Evolutionary conservation across 2,329 filamentous ascomycete species (phyloP).

Genomic region (Kalaharituber pfeilii): DNA sequence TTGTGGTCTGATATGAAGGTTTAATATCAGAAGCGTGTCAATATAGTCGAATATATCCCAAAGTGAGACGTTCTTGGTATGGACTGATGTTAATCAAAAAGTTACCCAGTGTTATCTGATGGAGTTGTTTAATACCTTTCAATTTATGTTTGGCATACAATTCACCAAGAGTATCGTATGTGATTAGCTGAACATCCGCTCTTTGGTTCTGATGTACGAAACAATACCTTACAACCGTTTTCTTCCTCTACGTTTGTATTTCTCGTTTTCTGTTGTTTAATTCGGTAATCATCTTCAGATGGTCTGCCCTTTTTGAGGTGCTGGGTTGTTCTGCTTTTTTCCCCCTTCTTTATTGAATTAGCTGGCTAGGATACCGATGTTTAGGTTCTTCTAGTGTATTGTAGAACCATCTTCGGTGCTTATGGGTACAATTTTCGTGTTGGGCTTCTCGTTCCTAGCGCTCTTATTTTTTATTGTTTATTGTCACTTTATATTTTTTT

Average conservation of each 20-base stretch:
- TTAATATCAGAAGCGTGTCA: too few relatives aligned
- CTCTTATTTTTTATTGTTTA: slow-evolving; percentile 5
- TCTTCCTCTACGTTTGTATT: background rate
- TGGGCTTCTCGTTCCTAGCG: slow-evolving; percentile 2
- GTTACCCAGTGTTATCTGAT: background rate
- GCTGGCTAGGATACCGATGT: too few relatives aligned
- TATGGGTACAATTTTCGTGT: too few relatives aligned
- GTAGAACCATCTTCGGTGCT: background rate
- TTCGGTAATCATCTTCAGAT: too few relatives aligned
- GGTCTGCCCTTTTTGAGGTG: too few relatives aligned
- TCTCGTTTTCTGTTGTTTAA: too few relatives aligned
- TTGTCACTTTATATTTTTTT: slow-evolving; percentile 2
- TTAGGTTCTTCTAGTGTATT: too few relatives aligned
- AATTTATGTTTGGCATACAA: background rate
- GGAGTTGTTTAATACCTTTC: background rate
- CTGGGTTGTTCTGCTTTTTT: background rate
- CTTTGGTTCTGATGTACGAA: background rate
- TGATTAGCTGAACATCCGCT: background rate
- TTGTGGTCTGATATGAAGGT: slow-evolving; percentile 77
- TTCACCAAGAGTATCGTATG: background rate
- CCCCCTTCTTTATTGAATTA: background rate
- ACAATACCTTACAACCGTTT: background rate
- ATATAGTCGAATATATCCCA: background rate
- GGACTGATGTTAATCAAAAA: background rate
- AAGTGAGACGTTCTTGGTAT: background rate